Evolutionary conservation across 2,329 filamentous ascomycete species (phyloP).

Genomic region (Xylaria sp.): DNA sequence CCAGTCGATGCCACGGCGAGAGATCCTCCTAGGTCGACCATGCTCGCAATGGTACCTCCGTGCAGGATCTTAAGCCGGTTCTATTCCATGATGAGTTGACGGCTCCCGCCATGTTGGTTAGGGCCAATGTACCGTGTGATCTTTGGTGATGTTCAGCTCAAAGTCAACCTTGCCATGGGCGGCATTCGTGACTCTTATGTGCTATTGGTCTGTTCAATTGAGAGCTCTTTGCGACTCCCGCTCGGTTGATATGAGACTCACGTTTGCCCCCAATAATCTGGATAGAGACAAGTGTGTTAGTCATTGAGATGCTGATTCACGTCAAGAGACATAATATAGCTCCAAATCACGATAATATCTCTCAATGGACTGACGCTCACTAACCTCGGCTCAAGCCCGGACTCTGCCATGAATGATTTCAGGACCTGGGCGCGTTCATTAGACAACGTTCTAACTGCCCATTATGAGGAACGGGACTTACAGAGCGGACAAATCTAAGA

Average conservation of each 20-base stretch:
- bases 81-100: slow-evolving; percentile 36
- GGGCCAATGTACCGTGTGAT: slow-evolving; percentile 60
- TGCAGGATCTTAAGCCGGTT: slow-evolving; percentile 73
- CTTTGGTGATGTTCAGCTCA: slow-evolving; percentile 66
- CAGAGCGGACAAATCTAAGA: slow-evolving; percentile 59
- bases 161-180: slow-evolving; percentile 65
- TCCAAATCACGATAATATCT: too few relatives aligned
- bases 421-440: slow-evolving; percentile 54
- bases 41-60: slow-evolving; percentile 71
- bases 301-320: not conserved
- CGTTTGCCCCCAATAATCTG: slow-evolving; percentile 40
- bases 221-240: not conserved
- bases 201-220: slow-evolving; percentile 4
- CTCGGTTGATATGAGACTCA: slow-evolving; percentile 25
- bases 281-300: slow-evolving; percentile 19
- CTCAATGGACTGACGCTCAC: slow-evolving; percentile 16
- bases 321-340: too few relatives aligned
- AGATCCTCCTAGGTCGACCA: slow-evolving; percentile 63
- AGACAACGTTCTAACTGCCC: not conserved
- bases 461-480: slow-evolving; percentile 34
- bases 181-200: slow-evolving; percentile 65
- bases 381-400: slow-evolving; percentile 83
- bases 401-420: slow-evolving; percentile 79
- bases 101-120: not conserved
- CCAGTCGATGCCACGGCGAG: slow-evolving; percentile 61